phyloP scores from a whole-genome alignment of 495 filamentous ascomycete genomes.

The Pyronema omphalodes region DNA sequence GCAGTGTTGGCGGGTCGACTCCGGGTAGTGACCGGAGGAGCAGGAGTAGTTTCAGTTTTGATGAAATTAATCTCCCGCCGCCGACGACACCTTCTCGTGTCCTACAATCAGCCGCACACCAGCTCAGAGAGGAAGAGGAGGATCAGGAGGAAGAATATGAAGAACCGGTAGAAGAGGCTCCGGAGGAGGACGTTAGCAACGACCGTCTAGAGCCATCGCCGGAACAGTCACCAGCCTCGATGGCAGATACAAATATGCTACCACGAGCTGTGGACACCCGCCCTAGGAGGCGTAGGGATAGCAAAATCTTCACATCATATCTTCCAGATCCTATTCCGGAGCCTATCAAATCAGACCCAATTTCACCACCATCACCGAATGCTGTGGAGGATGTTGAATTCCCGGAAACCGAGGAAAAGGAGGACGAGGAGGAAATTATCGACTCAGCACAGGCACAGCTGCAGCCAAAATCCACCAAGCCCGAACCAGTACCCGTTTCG shows the following conservation, averaged over 20 bases:
- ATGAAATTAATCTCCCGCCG: not conserved
- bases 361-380: not conserved
- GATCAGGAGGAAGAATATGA: not conserved
- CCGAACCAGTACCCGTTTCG: not conserved
- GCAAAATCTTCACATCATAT: not conserved
- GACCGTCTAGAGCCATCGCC: not conserved
- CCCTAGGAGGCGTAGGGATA: constrained; percentile 8
- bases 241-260: not conserved
- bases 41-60: constrained; percentile 15
- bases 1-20: constrained; percentile 8
- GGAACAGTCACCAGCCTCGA: not conserved
- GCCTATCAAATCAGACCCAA: not conserved
- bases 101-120: constrained; percentile 8
- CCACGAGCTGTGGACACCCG: constrained; percentile 3
- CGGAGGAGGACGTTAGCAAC: no score
- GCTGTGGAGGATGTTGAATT: not conserved
- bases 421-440: no score
- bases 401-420: not conserved
- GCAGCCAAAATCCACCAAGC: not conserved
- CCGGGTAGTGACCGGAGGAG: constrained; percentile 11
- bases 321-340: not conserved
- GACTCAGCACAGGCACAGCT: not conserved
- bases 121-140: constrained; percentile 1
- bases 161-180: not conserved
- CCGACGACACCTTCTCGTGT: not conserved